Conservation (phyloP, 805 yeast genomes). For the Kazachstania psychrophila region DNA sequence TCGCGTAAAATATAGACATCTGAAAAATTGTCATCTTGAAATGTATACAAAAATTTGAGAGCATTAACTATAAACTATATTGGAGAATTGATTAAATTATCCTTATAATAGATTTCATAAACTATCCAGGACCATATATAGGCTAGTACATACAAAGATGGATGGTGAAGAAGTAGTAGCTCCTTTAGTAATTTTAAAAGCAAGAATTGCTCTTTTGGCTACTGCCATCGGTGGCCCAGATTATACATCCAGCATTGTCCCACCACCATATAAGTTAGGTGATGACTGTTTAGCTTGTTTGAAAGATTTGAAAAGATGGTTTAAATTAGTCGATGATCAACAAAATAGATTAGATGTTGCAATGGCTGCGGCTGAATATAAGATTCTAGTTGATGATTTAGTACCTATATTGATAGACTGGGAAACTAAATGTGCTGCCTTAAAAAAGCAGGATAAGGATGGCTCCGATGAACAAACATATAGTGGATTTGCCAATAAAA, state of each 20-base stretch:
- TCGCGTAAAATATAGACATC: no score
- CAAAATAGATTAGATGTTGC: constrained; percentile 71
- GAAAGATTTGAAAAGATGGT: constrained; percentile 83
- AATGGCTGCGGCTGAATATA: constrained; percentile 73
- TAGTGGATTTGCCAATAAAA: constrained; percentile 22
- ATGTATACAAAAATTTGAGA: no score
- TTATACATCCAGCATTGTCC: constrained; percentile 39
- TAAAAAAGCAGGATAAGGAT: constrained; percentile 17
- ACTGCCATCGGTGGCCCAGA: constrained; percentile 91
- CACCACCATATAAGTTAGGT: constrained; percentile 66
- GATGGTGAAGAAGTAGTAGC: no score
- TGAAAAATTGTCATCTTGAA: no score
- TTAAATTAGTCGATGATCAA: constrained; percentile 70
- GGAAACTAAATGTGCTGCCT: constrained; percentile 38
- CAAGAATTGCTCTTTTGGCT: constrained; percentile 72
- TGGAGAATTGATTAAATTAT: no score
- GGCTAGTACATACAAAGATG: no score
- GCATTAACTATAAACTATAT: no score
- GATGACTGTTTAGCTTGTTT: constrained; percentile 71
- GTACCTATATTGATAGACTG: constrained; percentile 65
- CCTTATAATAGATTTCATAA: no score
- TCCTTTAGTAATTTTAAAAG: constrained; percentile 36
- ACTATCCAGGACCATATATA: no score
- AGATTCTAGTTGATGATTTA: constrained; percentile 63
- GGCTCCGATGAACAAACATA: constrained; percentile 6